A percentile compares a stretch with the other conserved stretches of the same genome.
phyloP scores from a whole-genome alignment of 768 basidiomycete species.

The Tephrocybe rancida region DNA sequence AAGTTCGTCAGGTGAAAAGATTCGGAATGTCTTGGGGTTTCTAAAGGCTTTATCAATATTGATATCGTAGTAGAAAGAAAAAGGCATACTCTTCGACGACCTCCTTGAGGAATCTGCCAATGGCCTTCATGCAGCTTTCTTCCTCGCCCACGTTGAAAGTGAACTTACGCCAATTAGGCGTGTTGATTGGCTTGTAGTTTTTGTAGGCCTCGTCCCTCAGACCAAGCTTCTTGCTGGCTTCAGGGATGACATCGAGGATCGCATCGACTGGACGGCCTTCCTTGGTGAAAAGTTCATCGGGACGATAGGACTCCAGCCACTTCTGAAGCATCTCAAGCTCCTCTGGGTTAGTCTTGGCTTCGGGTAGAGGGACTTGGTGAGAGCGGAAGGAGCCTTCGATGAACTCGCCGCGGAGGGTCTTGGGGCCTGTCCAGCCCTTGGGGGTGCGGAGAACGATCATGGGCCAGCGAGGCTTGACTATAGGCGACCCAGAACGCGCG shows the following conservation, averaged over 20 bases:
- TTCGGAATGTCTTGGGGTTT: slow-evolving; percentile 79
- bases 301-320: slow-evolving; percentile 78
- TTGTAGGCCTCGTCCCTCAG: slow-evolving; percentile 70
- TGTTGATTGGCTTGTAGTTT: slow-evolving; percentile 58
- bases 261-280: slow-evolving; percentile 54
- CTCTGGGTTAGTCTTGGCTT: slow-evolving; percentile 61
- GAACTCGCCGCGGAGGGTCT: slow-evolving; percentile 63
- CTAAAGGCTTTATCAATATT: slow-evolving; percentile 28
- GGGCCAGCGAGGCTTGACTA: slow-evolving; percentile 91
- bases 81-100: slow-evolving; percentile 53
- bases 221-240: slow-evolving; percentile 64
- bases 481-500: slow-evolving; percentile 74
- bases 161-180: slow-evolving; percentile 67
- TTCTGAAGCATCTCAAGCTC: slow-evolving; percentile 64
- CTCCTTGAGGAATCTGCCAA: slow-evolving; percentile 57
- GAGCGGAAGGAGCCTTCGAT: slow-evolving; percentile 84
- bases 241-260: slow-evolving; percentile 64
- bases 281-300: slow-evolving; percentile 64
- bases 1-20: slow-evolving; percentile 90
- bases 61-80: background rate
- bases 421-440: slow-evolving; percentile 80
- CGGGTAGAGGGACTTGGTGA: slow-evolving; percentile 88
- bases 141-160: slow-evolving; percentile 55
- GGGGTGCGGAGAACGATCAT: slow-evolving; percentile 85
- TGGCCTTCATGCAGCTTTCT: slow-evolving; percentile 77